Base-by-base conservation (phyloP, 495 filamentous ascomycete genomes). In the Tricharina praecox region DNA sequence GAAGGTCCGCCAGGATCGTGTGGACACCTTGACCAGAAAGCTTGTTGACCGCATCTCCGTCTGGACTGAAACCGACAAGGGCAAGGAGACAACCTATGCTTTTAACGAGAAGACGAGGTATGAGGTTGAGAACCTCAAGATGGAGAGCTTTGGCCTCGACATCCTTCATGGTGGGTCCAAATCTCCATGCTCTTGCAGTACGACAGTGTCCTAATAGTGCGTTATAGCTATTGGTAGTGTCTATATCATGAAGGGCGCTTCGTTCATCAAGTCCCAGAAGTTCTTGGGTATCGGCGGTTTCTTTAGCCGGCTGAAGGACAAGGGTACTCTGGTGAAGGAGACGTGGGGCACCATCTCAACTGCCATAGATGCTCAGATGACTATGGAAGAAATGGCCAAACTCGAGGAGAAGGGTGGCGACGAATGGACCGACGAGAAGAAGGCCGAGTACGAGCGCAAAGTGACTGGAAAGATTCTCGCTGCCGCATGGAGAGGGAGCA, bases 391-490 rank as follows among this genome's bases (percentile, higher is more conserved):
- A 63, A 96, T 99, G 90, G 86, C 86, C 20, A 86, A 88, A 61
- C 64, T 85, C 64, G 92, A 99, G 66, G 82, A 94, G 69, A 79
- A 79, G 58, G 90, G 90, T 16, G 90, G 90, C 18, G 92, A 95
- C 46, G 88, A 93, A 34, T 99, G 90, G 90, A 95, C 90, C 8
- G 90, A 96, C 53, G 92, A 99, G 76, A 86, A 82, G 70, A 88
- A 85, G 67, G 70, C 80, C n/a, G 90, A 99, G 66, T 93, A 87
- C 54, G 88, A 96, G 68, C 77, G 85, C 58, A 76, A 78, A 57
- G 87, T 96, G 1, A 99, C 90, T 23, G 90, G 90, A 44, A 96
- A 99, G 72, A 93, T 99, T 50, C 74, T 99, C n/a, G 92, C 86
- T 5, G 90, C 90, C 16, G 90, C 92, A 18, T 99, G 90, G 92